Evolutionary conservation across 805 yeast genomes (phyloP).

Genomic region (Grigorovia humatica): DNA sequence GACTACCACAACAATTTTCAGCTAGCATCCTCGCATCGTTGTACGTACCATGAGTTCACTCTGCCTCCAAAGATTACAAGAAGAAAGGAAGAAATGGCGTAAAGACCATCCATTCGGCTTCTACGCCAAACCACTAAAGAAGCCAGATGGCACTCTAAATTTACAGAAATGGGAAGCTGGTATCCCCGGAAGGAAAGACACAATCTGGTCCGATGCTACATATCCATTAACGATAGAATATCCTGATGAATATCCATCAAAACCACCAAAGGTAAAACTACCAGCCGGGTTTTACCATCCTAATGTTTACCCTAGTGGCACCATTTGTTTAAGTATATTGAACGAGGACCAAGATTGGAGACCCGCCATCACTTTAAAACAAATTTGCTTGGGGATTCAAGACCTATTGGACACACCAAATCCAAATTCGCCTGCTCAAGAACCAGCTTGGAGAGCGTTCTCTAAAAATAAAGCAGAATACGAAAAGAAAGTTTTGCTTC

Average conservation of each 20-base stretch:
- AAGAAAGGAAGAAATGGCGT: conserved; percentile 95
- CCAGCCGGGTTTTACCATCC: conserved; percentile 93
- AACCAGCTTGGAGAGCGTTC: conserved; percentile 88
- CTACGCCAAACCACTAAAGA: conserved; percentile 79
- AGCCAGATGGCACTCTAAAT: conserved; percentile 74
- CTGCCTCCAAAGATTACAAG: conserved; percentile 77
- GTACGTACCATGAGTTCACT: conserved; percentile 40
- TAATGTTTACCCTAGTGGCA: conserved; percentile 94
- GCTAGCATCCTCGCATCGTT: too few relatives aligned
- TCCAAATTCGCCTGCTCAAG: conserved; percentile 94
- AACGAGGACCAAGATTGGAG: conserved; percentile 98
- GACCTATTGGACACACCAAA: conserved; percentile 84
- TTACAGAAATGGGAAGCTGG: conserved; percentile 89
- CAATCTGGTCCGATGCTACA: conserved; percentile 85
- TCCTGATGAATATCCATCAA: conserved; percentile 89
- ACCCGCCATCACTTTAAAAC: conserved; percentile 88
- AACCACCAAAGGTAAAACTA: conserved; percentile 89
- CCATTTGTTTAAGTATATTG: conserved; percentile 83
- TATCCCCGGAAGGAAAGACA: conserved; percentile 82
- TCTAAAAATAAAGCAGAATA: conserved; percentile 58
- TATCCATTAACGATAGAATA: conserved; percentile 75
- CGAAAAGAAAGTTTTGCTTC: conserved; percentile 69
- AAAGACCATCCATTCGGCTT: conserved; percentile 98
- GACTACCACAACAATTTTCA: too few relatives aligned
- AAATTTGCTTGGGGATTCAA: conserved; percentile 84